Conservation (phyloP, 257 asterid genomes). For the Eustoma russellianum region DNA sequence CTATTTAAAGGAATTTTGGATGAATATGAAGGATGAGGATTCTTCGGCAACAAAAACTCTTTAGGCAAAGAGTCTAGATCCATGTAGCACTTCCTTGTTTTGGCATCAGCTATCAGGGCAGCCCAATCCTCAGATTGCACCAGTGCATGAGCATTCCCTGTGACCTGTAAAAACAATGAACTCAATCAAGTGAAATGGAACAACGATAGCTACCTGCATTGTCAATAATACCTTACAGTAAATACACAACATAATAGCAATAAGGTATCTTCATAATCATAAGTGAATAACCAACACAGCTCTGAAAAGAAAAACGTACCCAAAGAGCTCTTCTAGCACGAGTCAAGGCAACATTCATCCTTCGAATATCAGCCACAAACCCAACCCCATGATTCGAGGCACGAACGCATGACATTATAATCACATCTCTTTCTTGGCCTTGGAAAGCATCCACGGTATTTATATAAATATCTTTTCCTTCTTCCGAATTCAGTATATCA, state of each 20-base stretch:
- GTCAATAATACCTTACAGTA: too few species aligned
- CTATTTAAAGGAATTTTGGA: constrained; percentile 45
- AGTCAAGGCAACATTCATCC: constrained; percentile 97
- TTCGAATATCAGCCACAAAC: constrained; percentile 94
- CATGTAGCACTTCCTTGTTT: constrained; percentile 69
- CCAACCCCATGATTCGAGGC: constrained; percentile 95
- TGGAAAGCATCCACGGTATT: constrained; percentile 99
- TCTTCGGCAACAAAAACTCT: constrained; percentile 52
- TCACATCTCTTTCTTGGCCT: constrained; percentile 98
- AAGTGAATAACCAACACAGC: background rate
- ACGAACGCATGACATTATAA: constrained; percentile 97
- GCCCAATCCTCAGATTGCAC: constrained; percentile 94
- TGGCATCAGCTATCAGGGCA: constrained; percentile 78
- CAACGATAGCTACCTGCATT: too few species aligned
- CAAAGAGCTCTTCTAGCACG: constrained; percentile 98
- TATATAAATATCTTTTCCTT: constrained; percentile 89
- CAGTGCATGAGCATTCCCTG: constrained; percentile 90
- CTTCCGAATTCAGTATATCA: constrained; percentile 77
- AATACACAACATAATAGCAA: background rate
- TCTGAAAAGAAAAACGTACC: constrained; percentile 33
- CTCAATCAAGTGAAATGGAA: too few species aligned
- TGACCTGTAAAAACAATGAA: constrained; percentile 37
- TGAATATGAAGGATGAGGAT: constrained; percentile 34
- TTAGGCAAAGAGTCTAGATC: constrained; percentile 91
- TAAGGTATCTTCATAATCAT: background rate